Conservation (phyloP, 768 basidiomycete genomes). For the Lactifluus volemus region DNA sequence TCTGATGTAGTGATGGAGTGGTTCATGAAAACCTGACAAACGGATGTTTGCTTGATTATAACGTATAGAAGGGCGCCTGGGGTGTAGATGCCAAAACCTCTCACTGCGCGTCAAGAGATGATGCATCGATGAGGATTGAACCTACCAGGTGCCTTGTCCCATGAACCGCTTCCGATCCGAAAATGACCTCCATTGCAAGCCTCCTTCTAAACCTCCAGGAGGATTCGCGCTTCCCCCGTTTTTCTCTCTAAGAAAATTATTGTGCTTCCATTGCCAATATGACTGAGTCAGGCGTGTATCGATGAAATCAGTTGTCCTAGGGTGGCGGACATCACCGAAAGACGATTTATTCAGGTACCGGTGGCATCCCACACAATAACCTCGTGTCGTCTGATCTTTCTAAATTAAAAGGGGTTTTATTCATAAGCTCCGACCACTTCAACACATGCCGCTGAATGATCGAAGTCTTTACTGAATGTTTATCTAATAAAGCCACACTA, state of each 20-base stretch:
- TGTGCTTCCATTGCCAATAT: neutral
- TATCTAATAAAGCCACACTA: neutral
- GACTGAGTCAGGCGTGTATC: neutral
- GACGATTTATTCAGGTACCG: neutral
- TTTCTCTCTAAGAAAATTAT: neutral
- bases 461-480: neutral
- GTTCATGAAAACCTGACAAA: neutral
- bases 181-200: no score
- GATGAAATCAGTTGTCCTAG: no score
- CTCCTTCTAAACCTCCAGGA: neutral
- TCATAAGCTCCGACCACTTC: no score
- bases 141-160: no score
- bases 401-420: neutral
- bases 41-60: no score
- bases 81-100: no score
- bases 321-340: neutral
- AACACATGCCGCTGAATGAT: neutral
- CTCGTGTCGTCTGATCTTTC: neutral
- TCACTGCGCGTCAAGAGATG: no score
- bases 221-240: neutral
- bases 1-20: constrained; percentile 6
- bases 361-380: neutral
- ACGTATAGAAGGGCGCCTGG: no score
- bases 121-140: no score
- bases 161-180: no score